Conservation (phyloP, 2,329 filamentous ascomycete genomes). For the Aspergillus flavus region DNA sequence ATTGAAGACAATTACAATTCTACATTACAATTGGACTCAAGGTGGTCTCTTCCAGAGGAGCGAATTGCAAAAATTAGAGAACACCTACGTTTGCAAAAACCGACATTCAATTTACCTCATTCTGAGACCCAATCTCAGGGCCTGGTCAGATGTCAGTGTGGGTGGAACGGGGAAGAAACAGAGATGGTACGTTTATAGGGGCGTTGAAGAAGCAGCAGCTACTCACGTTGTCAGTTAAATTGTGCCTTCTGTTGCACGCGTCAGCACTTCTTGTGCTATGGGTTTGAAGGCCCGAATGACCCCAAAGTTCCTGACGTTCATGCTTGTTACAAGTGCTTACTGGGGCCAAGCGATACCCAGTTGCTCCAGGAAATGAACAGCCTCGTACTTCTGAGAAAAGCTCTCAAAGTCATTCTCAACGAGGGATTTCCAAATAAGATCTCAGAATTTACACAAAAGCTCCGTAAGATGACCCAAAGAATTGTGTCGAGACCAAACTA, state of each 20-base stretch:
- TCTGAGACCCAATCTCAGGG: neutral
- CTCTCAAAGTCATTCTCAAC: constrained; percentile 30
- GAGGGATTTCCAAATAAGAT: constrained; percentile 33
- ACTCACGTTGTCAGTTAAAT: constrained; percentile 37
- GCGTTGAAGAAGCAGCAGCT: constrained; percentile 14
- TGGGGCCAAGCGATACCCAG: constrained; percentile 32
- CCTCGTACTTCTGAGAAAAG: constrained; percentile 31
- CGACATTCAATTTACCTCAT: neutral
- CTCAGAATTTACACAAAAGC: constrained; percentile 30
- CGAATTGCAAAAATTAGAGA: constrained; percentile 22
- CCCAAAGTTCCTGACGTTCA: constrained; percentile 45
- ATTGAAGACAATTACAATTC: constrained; percentile 4
- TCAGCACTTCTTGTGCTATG: constrained; percentile 53
- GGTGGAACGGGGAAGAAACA: constrained; percentile 39
- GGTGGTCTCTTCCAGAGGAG: constrained; percentile 20
- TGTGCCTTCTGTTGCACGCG: constrained; percentile 49
- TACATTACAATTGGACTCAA: constrained; percentile 9
- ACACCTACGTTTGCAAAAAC: constrained; percentile 8
- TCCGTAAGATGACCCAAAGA: constrained; percentile 28
- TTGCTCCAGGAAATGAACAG: constrained; percentile 31
- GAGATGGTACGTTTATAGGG: constrained; percentile 42
- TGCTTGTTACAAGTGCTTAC: constrained; percentile 51
- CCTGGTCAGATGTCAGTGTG: constrained; percentile 46
- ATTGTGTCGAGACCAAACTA: constrained; percentile 10
- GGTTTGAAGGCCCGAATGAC: constrained; percentile 42